phyloP scores from a whole-genome alignment of 768 basidiomycete species.

The Agaricus bisporus region DNA sequence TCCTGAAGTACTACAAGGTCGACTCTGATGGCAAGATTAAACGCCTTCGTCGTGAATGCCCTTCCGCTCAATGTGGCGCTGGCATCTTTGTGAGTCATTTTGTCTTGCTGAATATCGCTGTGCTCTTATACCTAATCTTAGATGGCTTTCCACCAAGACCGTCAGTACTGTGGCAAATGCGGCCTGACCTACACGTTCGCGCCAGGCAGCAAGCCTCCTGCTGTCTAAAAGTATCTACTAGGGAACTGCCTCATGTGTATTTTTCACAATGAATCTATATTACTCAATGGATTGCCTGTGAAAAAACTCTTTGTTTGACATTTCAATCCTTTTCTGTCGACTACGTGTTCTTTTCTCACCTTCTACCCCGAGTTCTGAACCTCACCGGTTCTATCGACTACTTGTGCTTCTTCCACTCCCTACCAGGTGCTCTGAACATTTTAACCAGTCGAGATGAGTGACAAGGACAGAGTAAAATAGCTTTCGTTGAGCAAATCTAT shows the following conservation, averaged over 20 bases:
- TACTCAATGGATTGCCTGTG: neutral
- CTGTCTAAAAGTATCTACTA: slow-evolving; percentile 36
- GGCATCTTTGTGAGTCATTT: slow-evolving; percentile 69
- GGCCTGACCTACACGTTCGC: slow-evolving; percentile 83
- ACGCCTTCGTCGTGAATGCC: slow-evolving; percentile 97
- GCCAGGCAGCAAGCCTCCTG: slow-evolving; percentile 74
- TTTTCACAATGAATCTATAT: neutral
- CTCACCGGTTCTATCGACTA: too few relatives aligned
- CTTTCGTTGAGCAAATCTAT: neutral
- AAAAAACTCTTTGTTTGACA: too few relatives aligned
- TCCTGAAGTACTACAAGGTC: slow-evolving; percentile 99
- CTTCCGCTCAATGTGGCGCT: slow-evolving; percentile 74
- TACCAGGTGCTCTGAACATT: too few relatives aligned
- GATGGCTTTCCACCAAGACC: slow-evolving; percentile 99
- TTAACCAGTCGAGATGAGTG: neutral
- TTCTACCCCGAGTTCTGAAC: neutral
- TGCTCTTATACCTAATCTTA: slow-evolving; percentile 23
- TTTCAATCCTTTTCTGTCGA: neutral
- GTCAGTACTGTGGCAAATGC: slow-evolving; percentile 97
- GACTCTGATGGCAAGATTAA: slow-evolving; percentile 99
- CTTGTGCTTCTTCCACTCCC: too few relatives aligned
- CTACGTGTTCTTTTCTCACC: neutral
- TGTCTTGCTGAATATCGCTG: slow-evolving; percentile 11
- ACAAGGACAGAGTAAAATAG: neutral
- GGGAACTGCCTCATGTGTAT: neutral